Evolutionary conservation across 192 early-diverging fungal species (phyloP).

Genomic region (Thamnidium elegans): DNA sequence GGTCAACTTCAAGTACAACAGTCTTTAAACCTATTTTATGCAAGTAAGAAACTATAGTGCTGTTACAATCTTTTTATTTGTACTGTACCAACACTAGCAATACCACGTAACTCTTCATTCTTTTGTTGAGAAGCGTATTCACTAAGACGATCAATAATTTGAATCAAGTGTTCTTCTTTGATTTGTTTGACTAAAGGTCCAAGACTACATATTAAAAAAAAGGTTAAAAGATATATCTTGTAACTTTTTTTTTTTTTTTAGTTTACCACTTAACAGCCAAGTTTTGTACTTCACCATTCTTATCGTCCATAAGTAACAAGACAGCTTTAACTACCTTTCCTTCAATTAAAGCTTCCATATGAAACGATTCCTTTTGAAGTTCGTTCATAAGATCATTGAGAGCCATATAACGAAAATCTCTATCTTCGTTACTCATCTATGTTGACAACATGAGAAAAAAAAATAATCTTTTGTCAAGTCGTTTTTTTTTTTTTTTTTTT

Average conservation of each 20-base stretch:
- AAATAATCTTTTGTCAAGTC: background rate
- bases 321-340: conserved; percentile 59
- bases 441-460: background rate
- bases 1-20: conserved; percentile 69
- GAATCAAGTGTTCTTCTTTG: conserved; percentile 62
- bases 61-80: background rate
- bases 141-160: conserved; percentile 72
- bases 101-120: conserved; percentile 72
- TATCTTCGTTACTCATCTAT: conserved; percentile 63
- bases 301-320: conserved; percentile 66
- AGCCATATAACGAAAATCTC: conserved; percentile 89
- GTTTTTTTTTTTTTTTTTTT: background rate
- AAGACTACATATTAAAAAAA: conserved; percentile 46
- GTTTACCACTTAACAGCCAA: conserved; percentile 65
- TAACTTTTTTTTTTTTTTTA: background rate
- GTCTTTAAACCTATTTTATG: conserved; percentile 57
- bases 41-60: background rate
- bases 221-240: background rate
- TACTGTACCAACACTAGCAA: conserved; percentile 73
- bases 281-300: conserved; percentile 86
- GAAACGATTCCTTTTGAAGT: conserved; percentile 58
- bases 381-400: conserved; percentile 73
- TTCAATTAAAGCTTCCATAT: conserved; percentile 57
- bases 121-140: conserved; percentile 50
- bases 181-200: conserved; percentile 76